Evolutionary conservation across 306 rosid genomes (phyloP), one percentile per base, ranked within the genome.

Genomic region (Urtica urens): DNA sequence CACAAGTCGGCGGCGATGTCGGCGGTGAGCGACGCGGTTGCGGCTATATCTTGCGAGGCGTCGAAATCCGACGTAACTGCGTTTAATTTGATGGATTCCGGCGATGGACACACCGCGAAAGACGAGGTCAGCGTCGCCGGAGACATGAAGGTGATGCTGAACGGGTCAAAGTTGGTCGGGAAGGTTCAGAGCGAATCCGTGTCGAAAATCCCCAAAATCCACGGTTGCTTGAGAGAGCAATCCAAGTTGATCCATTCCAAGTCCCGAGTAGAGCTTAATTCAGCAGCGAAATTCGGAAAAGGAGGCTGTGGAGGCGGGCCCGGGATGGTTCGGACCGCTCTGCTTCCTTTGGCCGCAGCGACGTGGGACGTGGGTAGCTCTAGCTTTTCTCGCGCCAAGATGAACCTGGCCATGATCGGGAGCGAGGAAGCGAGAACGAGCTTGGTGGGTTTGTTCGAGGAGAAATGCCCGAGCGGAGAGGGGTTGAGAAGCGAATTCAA

Each of bases 1-100:
- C 75, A 72, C 55, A 69, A 62, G n/a, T 59, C 76, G 0, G 25
- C 85, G 23, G 79, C 74, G 3, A 37, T 90, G 6, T 66, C 79
- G 2, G 58, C 68, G 1, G 20, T 90, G 23, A 54, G 63, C 0
- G 94, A 85, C 23, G 71, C 75, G 10, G 81, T 78, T 0, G 87
- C 92, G 0, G 86, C 85, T 17, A 37, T 90, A 3, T 79, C 99
- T 2, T 90, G 99, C 60, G 94, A 90, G 73, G 87, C 92, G 1
- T 57, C 60, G 44, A 81, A 61, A 42, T 92, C 99, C 1, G 85
- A 85, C 29, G 67, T 77, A 2, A 17, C 70, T 6, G 81, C 72
- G 9, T 77, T 90, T 42, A 71, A 57, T 59, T 53, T 72, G 69
- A 52, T 72, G 56, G 97, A 84, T 69, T 74, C 87, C 1, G 97